A percentile compares a stretch with the other conserved stretches of the same genome.
Evolutionary conservation across 2,329 filamentous ascomycete genomes (phyloP).

Genomic region (Rutstroemia sydowiana): DNA sequence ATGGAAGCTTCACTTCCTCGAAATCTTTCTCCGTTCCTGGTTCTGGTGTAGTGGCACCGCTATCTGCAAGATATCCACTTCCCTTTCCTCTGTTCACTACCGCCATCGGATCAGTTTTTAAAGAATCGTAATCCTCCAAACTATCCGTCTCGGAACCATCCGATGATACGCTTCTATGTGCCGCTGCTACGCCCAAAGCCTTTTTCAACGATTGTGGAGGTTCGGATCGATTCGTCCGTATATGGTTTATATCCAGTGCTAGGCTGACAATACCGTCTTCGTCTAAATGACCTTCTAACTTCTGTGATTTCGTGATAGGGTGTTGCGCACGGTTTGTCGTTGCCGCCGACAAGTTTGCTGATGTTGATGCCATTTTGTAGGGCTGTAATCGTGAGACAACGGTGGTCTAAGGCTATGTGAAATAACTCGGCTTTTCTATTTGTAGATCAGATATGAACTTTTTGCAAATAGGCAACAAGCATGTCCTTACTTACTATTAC

Average conservation of each 20-base stretch:
- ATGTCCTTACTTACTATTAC: background rate
- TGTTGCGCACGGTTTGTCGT: background rate
- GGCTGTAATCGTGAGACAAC: background rate
- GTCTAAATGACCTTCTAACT: slow-evolving; percentile 18
- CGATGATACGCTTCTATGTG: slow-evolving; percentile 8
- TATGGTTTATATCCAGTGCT: slow-evolving; percentile 10
- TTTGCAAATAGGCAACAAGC: background rate
- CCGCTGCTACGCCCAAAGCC: slow-evolving; percentile 17
- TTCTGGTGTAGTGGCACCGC: slow-evolving; percentile 5
- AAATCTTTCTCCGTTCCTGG: slow-evolving; percentile 15
- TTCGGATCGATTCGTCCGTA: slow-evolving; percentile 6
- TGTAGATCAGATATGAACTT: background rate
- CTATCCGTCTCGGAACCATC: slow-evolving; percentile 21
- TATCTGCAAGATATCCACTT: slow-evolving; percentile 26
- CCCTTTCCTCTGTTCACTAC: slow-evolving; percentile 29
- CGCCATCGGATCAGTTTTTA: slow-evolving; percentile 22
- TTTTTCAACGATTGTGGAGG: slow-evolving; percentile 22
- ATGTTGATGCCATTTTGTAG: slow-evolving; percentile 12
- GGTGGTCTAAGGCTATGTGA: background rate
- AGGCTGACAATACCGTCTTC: slow-evolving; percentile 20
- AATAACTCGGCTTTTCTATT: no score
- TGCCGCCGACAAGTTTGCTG: background rate
- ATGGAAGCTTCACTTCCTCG: slow-evolving; percentile 15
- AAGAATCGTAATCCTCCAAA: slow-evolving; percentile 28
- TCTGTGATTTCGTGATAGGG: slow-evolving; percentile 15